Percentiles rank a stretch among this genome's conserved stretches.
phyloP scores from a whole-genome alignment of 2,329 filamentous ascomycete genomes.

The Aureobasidium sp. region DNA sequence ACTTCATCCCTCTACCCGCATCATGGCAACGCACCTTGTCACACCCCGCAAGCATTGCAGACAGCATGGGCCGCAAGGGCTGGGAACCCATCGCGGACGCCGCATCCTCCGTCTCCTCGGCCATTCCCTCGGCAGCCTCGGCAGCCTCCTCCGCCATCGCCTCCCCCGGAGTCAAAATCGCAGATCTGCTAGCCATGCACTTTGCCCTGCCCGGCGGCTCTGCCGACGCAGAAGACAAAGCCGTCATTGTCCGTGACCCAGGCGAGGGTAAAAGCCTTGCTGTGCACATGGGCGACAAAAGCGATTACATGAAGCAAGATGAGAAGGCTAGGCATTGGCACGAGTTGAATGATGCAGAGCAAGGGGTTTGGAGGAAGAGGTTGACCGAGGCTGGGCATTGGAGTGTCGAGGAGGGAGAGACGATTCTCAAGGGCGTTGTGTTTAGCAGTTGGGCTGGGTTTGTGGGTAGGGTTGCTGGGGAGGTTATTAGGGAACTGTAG shows the following conservation, averaged over 20 bases:
- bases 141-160: constrained; percentile 13
- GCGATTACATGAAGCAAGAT: constrained; percentile 35
- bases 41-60: constrained; percentile 17
- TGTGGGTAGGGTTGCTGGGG: constrained; percentile 40
- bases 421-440: constrained; percentile 64
- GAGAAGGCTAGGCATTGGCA: constrained; percentile 57
- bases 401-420: constrained; percentile 70
- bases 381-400: constrained; percentile 65
- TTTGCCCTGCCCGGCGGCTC: constrained; percentile 11
- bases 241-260: constrained; percentile 30
- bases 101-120: constrained; percentile 16
- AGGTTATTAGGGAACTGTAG: constrained; percentile 22
- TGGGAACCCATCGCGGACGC: constrained; percentile 12
- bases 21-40: constrained; percentile 31
- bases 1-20: constrained; percentile 51
- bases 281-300: constrained; percentile 27
- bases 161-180: constrained; percentile 3
- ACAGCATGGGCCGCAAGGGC: constrained; percentile 10
- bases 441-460: constrained; percentile 63
- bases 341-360: constrained; percentile 55
- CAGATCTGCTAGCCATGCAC: constrained; percentile 17
- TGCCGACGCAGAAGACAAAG: constrained; percentile 23
- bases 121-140: constrained; percentile 13
- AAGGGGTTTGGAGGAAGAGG: constrained; percentile 58
- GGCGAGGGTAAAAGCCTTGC: constrained; percentile 28